Base-by-base conservation (phyloP, 2,329 filamentous ascomycete species). In the Xylariaceae sp. region DNA sequence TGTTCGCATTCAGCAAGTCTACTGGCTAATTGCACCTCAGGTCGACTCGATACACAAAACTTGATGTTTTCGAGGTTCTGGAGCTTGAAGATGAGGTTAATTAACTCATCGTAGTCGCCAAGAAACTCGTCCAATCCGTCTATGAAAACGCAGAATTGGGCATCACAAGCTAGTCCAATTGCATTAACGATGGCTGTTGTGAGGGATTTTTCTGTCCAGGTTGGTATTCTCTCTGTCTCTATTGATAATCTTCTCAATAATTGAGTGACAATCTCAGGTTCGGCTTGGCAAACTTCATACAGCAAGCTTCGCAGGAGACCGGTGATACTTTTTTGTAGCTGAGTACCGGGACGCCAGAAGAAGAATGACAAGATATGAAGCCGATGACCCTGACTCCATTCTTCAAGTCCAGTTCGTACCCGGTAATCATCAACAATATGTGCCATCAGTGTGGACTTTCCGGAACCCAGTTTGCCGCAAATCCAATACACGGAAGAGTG, bases 381-480 rank as follows among this genome's bases (percentile, higher is more conserved):
- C 4, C 39, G 31, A 6, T 40, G 3, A 3, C 45, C 23, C 16
- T 21, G 11, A 8, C 47, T 34, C 60, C 60, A 62, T 1, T 19
- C 8, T 3, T 34, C 3, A 4, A 61, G 19, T 1, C 46, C 37
- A 12, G 55, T 1, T 2, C 16, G 12, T 24, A 57, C 61, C 21
- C 50, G 39, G 16, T 12, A 0, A 17, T 60, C 53, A 11, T 52
- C 8, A 3, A 57, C 21, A n/a, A 62, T 52, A 14, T 61, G 40
- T 16, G 50, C 50, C 53, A 62, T 61, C 12, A 62, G 23, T 2
- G 56, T 62, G 3, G 60, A 62, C 21, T 62, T 62, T 2, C 60
- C 60, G 3, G 56, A 56, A 2, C 59, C 59, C 11, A 53, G 43
- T 33, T 62, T 62, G 6, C 60, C 60, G n/a, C 47, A 60, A 24